Conservation (phyloP, 2,329 filamentous ascomycete species). For the Cercospora berteroae region DNA sequence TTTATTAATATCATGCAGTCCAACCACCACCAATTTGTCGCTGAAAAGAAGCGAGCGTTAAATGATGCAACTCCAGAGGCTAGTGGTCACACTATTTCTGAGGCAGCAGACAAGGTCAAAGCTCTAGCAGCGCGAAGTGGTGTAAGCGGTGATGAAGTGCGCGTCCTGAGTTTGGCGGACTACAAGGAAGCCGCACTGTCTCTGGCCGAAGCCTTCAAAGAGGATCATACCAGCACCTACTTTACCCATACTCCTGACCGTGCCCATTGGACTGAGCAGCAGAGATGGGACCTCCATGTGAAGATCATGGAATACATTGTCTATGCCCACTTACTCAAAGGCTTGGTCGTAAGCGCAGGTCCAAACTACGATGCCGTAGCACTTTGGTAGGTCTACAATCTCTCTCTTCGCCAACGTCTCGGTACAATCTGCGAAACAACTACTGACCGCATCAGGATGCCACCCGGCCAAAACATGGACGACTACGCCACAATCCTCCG, state of each 20-base stretch:
- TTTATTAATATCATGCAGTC: slow-evolving; percentile 47
- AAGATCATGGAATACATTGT: slow-evolving; percentile 75
- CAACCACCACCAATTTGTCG: slow-evolving; percentile 36
- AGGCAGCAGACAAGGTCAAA: slow-evolving; percentile 18
- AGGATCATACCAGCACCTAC: slow-evolving; percentile 72
- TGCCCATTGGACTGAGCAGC: slow-evolving; percentile 60
- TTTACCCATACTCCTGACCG: slow-evolving; percentile 70
- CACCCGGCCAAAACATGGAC: slow-evolving; percentile 71
- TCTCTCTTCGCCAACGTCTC: too few species aligned
- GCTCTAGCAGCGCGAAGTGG: slow-evolving; percentile 7
- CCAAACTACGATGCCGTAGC: slow-evolving; percentile 75
- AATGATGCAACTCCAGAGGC: slow-evolving; percentile 27
- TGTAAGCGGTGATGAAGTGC: slow-evolving; percentile 54
- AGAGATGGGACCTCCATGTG: slow-evolving; percentile 73
- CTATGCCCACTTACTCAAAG: slow-evolving; percentile 71
- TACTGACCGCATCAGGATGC: slow-evolving; percentile 58
- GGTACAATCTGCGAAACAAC: neutral
- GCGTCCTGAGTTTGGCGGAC: slow-evolving; percentile 63
- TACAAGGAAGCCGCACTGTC: slow-evolving; percentile 68
- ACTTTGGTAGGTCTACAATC: slow-evolving; percentile 61
- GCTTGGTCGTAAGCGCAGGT: slow-evolving; percentile 71
- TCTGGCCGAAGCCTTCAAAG: slow-evolving; percentile 73
- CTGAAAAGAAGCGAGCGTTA: slow-evolving; percentile 41
- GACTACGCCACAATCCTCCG: slow-evolving; percentile 69
- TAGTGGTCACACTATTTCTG: slow-evolving; percentile 13